Evolutionary conservation across 73 alveolate species (phyloP), one percentile per base, ranked within the genome.

Genomic region (Urostyla sp.): DNA sequence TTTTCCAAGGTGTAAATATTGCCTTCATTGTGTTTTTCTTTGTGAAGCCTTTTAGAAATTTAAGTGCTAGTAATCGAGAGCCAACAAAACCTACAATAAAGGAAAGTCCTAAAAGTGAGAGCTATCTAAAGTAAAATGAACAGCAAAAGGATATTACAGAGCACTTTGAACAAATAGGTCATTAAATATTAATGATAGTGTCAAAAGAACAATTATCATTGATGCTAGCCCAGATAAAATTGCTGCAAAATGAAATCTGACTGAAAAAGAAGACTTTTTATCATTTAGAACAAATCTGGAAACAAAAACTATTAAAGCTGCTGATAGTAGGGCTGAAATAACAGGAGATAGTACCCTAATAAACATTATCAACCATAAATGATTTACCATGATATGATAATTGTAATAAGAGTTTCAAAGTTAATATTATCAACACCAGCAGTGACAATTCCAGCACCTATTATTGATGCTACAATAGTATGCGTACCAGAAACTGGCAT

Each of bases 391-490:
- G 63, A 35, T 24, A 60, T 60, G 18, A 31, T 16, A 10, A 60
- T 60, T 5, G 21, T 18, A 32, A 20, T 31, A 18, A 60, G 21
- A 16, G 28, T 26, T 3, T 58, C 24, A 16, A 16, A 10, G 24
- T 31, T 24, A 4, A 60, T 16, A 38, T 60, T 60, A 5, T 24
- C 67, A 13, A 24, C 51, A 24, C 78, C 78, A 32, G 13, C 51
- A 10, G 43, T 61, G 10, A 35, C 24, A 13, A 38, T 60, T 8
- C 78, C 78, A 32, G 78, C 78, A 32, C 78, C 78, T 7, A 60
- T 28, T 16, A 60, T 8, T 32, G 78, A 58, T 24, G 61, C 78
- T 30, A 60, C 67, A 3, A 60, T 38, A 30, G 61, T 34, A 34
- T 60, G 78, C 6, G 61, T 60, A 24, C 58, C 16, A 7, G 78